Conservation (phyloP, 192 early-diverging fungal genomes). For the Coemansia sp. region DNA sequence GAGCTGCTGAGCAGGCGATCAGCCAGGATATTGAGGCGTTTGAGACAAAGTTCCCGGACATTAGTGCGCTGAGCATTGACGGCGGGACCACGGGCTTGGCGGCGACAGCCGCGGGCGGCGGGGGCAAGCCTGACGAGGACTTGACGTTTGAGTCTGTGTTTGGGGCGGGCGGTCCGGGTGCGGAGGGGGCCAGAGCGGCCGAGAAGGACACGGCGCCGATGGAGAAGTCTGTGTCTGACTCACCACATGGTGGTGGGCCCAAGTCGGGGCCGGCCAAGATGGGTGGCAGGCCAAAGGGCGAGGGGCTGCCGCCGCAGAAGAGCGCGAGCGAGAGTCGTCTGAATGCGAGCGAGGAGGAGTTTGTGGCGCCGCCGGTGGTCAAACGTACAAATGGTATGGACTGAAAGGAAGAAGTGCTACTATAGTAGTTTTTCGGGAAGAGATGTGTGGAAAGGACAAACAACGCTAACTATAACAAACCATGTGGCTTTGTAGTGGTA, state of each 20-base stretch:
- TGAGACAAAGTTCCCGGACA: constrained; percentile 43
- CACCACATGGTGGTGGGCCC: too few species aligned
- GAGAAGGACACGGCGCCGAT: neutral
- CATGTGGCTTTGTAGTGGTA: constrained; percentile 17
- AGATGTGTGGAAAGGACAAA: too few species aligned
- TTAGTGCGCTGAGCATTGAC: constrained; percentile 19
- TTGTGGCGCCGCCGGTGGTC: constrained; percentile 48
- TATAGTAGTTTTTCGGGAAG: neutral
- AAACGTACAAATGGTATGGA: constrained; percentile 47
- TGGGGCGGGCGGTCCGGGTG: constrained; percentile 10
- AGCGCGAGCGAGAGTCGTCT: too few species aligned
- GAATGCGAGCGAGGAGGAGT: constrained; percentile 17
- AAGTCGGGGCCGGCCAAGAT: too few species aligned
- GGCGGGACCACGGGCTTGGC: neutral
- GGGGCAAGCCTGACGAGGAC: constrained; percentile 5
- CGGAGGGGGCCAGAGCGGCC: neutral
- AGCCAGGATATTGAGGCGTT: constrained; percentile 41
- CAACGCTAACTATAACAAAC: neutral
- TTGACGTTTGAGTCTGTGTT: constrained; percentile 49
- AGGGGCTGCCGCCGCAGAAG: too few species aligned
- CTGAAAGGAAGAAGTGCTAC: neutral
- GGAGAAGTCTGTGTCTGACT: too few species aligned
- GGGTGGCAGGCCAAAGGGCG: too few species aligned
- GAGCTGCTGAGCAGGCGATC: constrained; percentile 18
- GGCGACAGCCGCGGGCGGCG: neutral